Base-by-base conservation (phyloP, 2,329 filamentous ascomycete species). In the Penicillium sp. region DNA sequence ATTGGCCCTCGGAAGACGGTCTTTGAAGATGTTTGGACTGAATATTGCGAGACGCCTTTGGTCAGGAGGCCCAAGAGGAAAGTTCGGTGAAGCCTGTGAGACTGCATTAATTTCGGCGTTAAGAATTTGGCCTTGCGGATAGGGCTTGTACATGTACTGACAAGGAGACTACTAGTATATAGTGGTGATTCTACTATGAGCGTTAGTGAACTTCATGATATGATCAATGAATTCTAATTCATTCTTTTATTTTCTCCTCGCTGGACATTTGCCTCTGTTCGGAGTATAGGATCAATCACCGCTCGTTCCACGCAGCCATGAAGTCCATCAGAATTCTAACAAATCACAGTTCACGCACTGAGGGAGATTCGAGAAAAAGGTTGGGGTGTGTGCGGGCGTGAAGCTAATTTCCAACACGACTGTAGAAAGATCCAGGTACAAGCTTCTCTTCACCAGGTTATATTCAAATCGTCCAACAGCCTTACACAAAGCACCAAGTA, bases 11-110 rank as follows among this genome's bases (percentile, higher is more conserved):
- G 83, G 69, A 80, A 81, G 71, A 80, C 68, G 66, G 66, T 83
- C 14, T 94, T 94, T 67, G 90, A 94, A 73, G 85, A 90, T 68
- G 67, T 65, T 3, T 79, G 76, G 76, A 61, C 60, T 11, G 68
- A 74, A 36, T 18, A 68, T 16, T 64, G 56, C 36, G 66, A 68
- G 40, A 55, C 41, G 3, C 62, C 66, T 19, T 29, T 50, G 38
- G 51, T 52, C 18, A 58, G 47, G 14, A 55, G 51, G 41, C 53
- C 40, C 41, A 63, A 58, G 58, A 56, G 45, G 29, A 58, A 54
- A 57, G 55, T 56, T 39, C 55, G 55, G 39, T 57, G 53, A 50
- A 38, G 32, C 38, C 26, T 43, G 51, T 60, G 51, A 50, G 54
- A 44, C 44, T 43, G 60, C 61, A 63, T 64, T 57, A 57, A 40